These are phyloP conservation scores for Claviceps paspali DNA, from an alignment of 2,329 filamentous ascomycete species.

Conservation along the genomic window DNA sequence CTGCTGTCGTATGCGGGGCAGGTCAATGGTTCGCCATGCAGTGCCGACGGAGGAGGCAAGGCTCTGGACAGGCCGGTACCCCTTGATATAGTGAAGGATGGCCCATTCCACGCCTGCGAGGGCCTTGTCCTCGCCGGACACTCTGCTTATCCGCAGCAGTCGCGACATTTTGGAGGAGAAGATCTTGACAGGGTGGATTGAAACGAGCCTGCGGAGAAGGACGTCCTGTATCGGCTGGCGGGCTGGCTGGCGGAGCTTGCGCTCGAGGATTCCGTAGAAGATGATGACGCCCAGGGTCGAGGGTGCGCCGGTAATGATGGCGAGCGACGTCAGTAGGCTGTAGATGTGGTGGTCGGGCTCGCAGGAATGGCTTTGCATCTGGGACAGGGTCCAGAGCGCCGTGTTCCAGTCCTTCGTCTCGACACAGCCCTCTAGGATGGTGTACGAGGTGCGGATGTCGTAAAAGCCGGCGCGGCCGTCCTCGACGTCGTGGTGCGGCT, in stretches of 20 bases:
- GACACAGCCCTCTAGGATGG: slow-evolving; percentile 19
- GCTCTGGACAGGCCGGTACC: slow-evolving; percentile 14
- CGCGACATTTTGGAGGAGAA: slow-evolving; percentile 14
- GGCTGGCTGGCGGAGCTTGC: slow-evolving; percentile 13
- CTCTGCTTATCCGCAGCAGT: slow-evolving; percentile 9
- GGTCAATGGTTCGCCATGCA: slow-evolving; percentile 14
- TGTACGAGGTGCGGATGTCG: slow-evolving; percentile 21
- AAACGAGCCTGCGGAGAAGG: slow-evolving; percentile 12
- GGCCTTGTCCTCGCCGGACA: slow-evolving; percentile 5
- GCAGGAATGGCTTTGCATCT: slow-evolving; percentile 9
- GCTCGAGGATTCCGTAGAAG: slow-evolving; percentile 18
- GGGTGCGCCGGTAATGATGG: slow-evolving; percentile 16
- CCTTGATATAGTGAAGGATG: slow-evolving; percentile 15
- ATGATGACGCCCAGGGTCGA: slow-evolving; percentile 16
- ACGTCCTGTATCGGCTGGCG: slow-evolving; percentile 13
- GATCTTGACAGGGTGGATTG: slow-evolving; percentile 14
- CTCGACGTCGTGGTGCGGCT: slow-evolving; percentile 9
- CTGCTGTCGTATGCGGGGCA: neutral
- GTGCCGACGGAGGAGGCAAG: slow-evolving; percentile 14
- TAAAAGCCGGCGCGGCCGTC: slow-evolving; percentile 7
- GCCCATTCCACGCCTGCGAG: slow-evolving; percentile 16
- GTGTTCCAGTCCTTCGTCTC: slow-evolving; percentile 15
- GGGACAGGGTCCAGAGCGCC: slow-evolving; percentile 17
- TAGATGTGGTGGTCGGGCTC: slow-evolving; percentile 19
- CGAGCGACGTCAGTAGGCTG: slow-evolving; percentile 22